Evolutionary conservation across 1,139 yeast species (phyloP), one percentile per base, ranked within the genome.

Genomic region (Tardiomyces depauwii): DNA sequence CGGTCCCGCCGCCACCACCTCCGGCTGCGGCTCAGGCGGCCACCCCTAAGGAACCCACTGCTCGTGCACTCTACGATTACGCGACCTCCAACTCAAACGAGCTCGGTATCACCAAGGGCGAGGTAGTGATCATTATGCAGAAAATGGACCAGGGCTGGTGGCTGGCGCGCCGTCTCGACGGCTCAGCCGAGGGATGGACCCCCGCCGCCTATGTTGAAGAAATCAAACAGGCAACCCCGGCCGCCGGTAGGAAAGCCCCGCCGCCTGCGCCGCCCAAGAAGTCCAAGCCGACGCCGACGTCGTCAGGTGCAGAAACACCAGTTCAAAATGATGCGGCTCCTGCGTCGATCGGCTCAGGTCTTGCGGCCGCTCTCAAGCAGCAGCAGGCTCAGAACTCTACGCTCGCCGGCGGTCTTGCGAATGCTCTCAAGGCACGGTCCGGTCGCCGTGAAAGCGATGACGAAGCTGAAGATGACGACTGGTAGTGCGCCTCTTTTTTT

Each of bases 141-240:
- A 76, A 80, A 52, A 85, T 80, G 52, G 75, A 77, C 33, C 86
- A 86, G 58, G 76, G 78, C 23, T 89, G 97, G 97, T 89, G 95
- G 53, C 71, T 91, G 51, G 96, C 88, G 5, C 85, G 83, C 62
- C 72, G 78, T 18, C 64, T 82, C 51, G 89, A 84, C 56, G 91
- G 84, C 42, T 61, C 81, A 1, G 76, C 71, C 47, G 95, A 89
- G 64, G 99, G 98, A 2, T 93, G 98, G 98, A 91, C 94, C 11
- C 99, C 99, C 12, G 82, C 93, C 30, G 85, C 93, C 18, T 93
- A 89, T 61, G 78, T 91, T 58, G 80, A 78, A 46, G 84, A 82
- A 57, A 76, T 76, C 62, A 55, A 55, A 30, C 46, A 44, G 2
- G 48, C 50, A 3, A 47, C 42, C n/a, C 48, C 50, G 9, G 47